Evolutionary conservation across 1,139 yeast species (phyloP).

Genomic region (Pichia inconspicua): DNA sequence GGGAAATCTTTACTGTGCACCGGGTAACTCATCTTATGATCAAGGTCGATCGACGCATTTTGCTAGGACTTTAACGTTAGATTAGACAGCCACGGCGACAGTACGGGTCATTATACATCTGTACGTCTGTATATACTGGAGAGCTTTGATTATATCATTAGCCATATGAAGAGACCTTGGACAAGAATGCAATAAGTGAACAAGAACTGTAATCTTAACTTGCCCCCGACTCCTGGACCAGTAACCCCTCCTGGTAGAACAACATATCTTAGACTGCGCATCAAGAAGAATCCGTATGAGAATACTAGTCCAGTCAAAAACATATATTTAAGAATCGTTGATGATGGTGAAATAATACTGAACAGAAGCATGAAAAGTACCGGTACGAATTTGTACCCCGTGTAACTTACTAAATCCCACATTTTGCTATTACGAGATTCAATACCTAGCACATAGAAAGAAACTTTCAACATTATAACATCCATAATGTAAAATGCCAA

Average conservation of each 20-base stretch:
- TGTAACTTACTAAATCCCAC: constrained; percentile 81
- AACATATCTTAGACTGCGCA: constrained; percentile 79
- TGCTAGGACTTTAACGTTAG: too few species aligned
- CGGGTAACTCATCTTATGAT: too few species aligned
- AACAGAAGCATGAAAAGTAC: constrained; percentile 48
- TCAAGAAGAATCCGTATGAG: constrained; percentile 59
- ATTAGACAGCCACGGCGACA: too few species aligned
- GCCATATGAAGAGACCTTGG: constrained; percentile 47
- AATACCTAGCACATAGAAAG: constrained; percentile 54
- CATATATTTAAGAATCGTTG: constrained; percentile 33
- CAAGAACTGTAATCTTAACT: constrained; percentile 75
- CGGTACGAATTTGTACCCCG: constrained; percentile 92
- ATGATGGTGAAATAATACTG: constrained; percentile 33
- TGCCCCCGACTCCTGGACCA: constrained; percentile 35
- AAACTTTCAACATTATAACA: constrained; percentile 49
- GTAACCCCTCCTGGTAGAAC: constrained; percentile 48
- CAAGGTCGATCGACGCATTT: too few species aligned
- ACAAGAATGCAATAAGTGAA: constrained; percentile 79
- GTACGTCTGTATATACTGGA: not conserved
- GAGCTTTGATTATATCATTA: constrained; percentile 18
- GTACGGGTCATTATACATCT: too few species aligned
- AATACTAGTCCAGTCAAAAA: constrained; percentile 39
- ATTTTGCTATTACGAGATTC: constrained; percentile 39
- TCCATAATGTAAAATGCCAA: constrained; percentile 77
- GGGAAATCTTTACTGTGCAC: too few species aligned